These are phyloP conservation scores for Scleromitrula shiraiana DNA, from an alignment of 2,329 filamentous ascomycete genomes.

Conservation along the genomic window DNA sequence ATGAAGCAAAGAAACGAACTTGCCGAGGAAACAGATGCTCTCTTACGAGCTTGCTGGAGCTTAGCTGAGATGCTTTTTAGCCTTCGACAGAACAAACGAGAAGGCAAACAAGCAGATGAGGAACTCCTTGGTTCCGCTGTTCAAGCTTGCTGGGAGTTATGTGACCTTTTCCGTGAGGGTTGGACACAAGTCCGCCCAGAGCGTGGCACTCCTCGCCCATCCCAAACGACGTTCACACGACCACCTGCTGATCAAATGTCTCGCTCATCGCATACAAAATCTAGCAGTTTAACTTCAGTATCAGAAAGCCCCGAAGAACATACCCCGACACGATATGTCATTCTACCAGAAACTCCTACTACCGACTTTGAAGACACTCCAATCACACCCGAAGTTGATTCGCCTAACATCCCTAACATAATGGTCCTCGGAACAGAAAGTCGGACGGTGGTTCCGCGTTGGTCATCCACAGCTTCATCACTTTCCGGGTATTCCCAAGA, in stretches of 20 bases:
- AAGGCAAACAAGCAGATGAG: slow-evolving; percentile 66
- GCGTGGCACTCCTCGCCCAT: slow-evolving; percentile 74
- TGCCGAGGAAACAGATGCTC: slow-evolving; percentile 72
- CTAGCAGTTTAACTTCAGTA: slow-evolving; percentile 40
- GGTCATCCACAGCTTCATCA: slow-evolving; percentile 62
- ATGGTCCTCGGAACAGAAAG: slow-evolving; percentile 70
- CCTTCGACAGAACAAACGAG: slow-evolving; percentile 71
- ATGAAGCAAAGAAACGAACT: slow-evolving; percentile 86
- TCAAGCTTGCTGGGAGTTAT: slow-evolving; percentile 90
- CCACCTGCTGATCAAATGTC: slow-evolving; percentile 12
- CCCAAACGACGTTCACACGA: slow-evolving; percentile 59
- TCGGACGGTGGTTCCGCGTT: slow-evolving; percentile 57
- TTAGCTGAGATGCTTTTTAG: slow-evolving; percentile 90
- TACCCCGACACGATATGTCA: slow-evolving; percentile 12
- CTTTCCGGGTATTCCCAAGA: slow-evolving; percentile 72
- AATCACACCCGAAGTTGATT: slow-evolving; percentile 71
- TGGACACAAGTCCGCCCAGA: slow-evolving; percentile 87
- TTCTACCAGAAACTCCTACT: slow-evolving; percentile 73
- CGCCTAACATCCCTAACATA: slow-evolving; percentile 74
- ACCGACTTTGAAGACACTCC: slow-evolving; percentile 92
- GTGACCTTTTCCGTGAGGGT: slow-evolving; percentile 84
- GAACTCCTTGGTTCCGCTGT: slow-evolving; percentile 81
- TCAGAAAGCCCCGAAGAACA: slow-evolving; percentile 37
- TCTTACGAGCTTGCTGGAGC: slow-evolving; percentile 81
- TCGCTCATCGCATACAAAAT: slow-evolving; percentile 27